Evolutionary conservation across 1,284 basidiomycete genomes (phyloP).

Genomic region (Papiliotrema flavescens): DNA sequence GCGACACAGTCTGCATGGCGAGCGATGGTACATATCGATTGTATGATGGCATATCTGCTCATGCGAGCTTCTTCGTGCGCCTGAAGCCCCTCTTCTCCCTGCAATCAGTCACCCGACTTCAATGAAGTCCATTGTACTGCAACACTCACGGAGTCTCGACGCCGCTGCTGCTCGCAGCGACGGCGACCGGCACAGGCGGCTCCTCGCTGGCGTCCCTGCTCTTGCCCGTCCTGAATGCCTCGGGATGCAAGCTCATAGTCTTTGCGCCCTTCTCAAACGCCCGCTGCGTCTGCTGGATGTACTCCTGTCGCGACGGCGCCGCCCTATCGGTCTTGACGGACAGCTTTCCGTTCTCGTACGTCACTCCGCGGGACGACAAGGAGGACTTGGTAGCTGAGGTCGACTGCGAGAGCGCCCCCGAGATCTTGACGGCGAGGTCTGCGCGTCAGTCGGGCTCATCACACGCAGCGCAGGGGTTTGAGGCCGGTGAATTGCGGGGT

Average conservation of each 20-base stretch:
- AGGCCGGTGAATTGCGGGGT: not conserved
- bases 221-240: slow-evolving; percentile 24
- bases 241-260: slow-evolving; percentile 24
- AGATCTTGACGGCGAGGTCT: slow-evolving; percentile 20
- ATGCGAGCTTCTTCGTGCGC: slow-evolving; percentile 35
- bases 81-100: slow-evolving; percentile 34
- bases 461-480: not conserved
- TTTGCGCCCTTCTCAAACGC: slow-evolving; percentile 35
- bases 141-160: slow-evolving; percentile 21
- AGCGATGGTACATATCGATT: not conserved
- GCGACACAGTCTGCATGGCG: not conserved
- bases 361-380: slow-evolving; percentile 20
- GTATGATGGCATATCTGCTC: not conserved
- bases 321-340: slow-evolving; percentile 29
- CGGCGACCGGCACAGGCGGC: not conserved
- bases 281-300: slow-evolving; percentile 29
- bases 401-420: slow-evolving; percentile 10
- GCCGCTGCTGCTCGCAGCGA: slow-evolving; percentile 6
- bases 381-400: slow-evolving; percentile 10
- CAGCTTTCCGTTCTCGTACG: slow-evolving; percentile 21
- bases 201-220: slow-evolving; percentile 6
- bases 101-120: not conserved
- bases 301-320: slow-evolving; percentile 29
- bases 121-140: no score
- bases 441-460: not conserved